Base-by-base conservation (phyloP, 495 filamentous ascomycete species). In the Arthonia radiata region DNA sequence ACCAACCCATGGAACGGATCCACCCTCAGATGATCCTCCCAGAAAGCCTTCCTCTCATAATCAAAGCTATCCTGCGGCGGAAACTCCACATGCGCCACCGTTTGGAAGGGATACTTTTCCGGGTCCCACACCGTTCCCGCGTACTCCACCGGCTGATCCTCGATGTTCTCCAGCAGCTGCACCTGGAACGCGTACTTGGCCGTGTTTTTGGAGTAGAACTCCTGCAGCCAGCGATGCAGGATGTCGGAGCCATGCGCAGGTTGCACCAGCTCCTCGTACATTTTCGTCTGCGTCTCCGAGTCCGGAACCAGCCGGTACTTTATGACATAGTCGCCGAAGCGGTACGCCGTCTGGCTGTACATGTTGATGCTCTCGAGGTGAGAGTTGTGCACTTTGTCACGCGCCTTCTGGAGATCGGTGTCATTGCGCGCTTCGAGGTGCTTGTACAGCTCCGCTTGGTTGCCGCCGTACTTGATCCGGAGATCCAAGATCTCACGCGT, bases 141-240 rank as follows among this genome's bases (percentile, higher is more conserved):
- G 31, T 56, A 56, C 31, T 57, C 55, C 15, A 60, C 51, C 4
- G 50, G 54, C 26, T 60, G 52, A 15, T 58, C 54, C 0, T 54
- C 33, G 11, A 59, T 37, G 30, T 59, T 49, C 30, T 58, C 49
- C 11, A 45, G 41, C 15, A 57, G 37, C 29, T 59, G 52, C 15
- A 50, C 46, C 26, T 50, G 41, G 32, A 57, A 51, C 23, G 54
- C 37, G 32, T 57, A 60, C 27, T 51, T 43, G 7, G 50, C 54
- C n/a, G 57, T 47, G 26, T 59, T 36, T 12, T 39, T 34, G 17
- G 27, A 17, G 37, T 60, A 48, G 38, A 56, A 59, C 15, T 45
- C 41, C 23, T 43, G 38, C 13, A 57, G 36, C 48, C 44, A 49
- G 13, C 42, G 37, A 18, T 43, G 41, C 5, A 59, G 35, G 37